Evolutionary conservation across 2,329 filamentous ascomycete species (phyloP).

Genomic region (Exophiala alcalophila): DNA sequence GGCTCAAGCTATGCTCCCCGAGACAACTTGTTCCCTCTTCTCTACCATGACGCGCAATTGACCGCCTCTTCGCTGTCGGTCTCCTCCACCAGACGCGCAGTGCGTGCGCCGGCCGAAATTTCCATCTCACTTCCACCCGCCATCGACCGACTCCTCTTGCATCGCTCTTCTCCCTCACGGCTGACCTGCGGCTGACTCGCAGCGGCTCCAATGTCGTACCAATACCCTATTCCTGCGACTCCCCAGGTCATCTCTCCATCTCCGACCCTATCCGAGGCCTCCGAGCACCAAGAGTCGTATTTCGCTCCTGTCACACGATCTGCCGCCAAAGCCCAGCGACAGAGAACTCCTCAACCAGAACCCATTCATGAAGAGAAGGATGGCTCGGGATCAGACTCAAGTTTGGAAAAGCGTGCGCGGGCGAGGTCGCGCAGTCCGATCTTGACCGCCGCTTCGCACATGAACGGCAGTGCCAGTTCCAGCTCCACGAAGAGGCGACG

Average conservation of each 20-base stretch:
- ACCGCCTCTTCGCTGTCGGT: not conserved
- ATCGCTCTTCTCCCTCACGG: conserved; percentile 1
- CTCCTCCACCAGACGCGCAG: not conserved
- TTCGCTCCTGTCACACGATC: conserved; percentile 75
- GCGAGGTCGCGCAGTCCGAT: conserved; percentile 69
- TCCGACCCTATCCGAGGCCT: conserved; percentile 65
- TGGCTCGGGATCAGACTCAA: conserved; percentile 52
- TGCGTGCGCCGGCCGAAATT: not conserved
- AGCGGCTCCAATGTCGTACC: conserved; percentile 41
- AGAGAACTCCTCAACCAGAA: conserved; percentile 51
- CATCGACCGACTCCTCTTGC: conserved; percentile 1
- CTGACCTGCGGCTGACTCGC: conserved; percentile 2
- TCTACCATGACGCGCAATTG: not conserved
- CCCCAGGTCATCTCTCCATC: conserved; percentile 89
- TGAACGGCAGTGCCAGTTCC: conserved; percentile 22
- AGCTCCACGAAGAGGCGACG: conserved; percentile 42
- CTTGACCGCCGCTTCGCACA: conserved; percentile 35
- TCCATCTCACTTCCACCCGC: conserved; percentile 4
- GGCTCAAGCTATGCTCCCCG: too few relatives aligned
- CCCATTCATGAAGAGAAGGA: conserved; percentile 59
- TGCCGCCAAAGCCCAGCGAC: conserved; percentile 51
- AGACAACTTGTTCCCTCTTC: not conserved
- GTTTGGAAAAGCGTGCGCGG: conserved; percentile 59
- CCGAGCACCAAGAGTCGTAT: conserved; percentile 59
- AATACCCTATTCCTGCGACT: conserved; percentile 66